A percentile compares a stretch with the other conserved stretches of the same genome.
phyloP scores from a whole-genome alignment of 192 early-diverging fungal genomes.

The Rhizoclosmatium sp. region DNA sequence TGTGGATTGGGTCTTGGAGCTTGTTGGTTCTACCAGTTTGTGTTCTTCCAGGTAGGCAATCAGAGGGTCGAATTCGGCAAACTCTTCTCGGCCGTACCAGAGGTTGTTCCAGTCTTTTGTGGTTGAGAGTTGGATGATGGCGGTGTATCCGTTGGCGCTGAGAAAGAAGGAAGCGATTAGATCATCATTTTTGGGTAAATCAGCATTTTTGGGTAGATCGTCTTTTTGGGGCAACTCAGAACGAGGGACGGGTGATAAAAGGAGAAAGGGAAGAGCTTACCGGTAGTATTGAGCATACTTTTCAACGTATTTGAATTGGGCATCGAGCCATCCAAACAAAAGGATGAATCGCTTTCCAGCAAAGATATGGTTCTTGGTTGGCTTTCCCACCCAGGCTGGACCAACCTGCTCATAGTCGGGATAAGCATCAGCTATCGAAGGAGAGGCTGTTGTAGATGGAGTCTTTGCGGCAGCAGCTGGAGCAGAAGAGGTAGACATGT shows the following conservation, averaged over 20 bases:
- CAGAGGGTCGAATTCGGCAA: neutral
- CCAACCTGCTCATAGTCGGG: neutral
- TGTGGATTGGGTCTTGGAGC: neutral
- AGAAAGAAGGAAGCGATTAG: neutral
- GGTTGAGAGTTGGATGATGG: neutral
- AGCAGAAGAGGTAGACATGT: too few species aligned
- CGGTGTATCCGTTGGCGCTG: conserved; percentile 19
- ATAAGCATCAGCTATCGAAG: neutral
- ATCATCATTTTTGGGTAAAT: neutral
- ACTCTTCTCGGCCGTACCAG: neutral
- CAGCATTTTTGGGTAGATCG: neutral
- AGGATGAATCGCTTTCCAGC: neutral
- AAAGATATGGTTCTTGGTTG: neutral
- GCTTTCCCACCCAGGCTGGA: neutral
- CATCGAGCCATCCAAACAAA: conserved; percentile 23
- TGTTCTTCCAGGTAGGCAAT: conserved; percentile 7
- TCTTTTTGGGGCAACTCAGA: neutral
- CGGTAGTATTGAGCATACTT: conserved; percentile 28
- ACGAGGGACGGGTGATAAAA: neutral
- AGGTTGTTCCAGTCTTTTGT: neutral
- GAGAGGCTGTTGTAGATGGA: too few species aligned
- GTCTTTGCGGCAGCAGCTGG: too few species aligned
- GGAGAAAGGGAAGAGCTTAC: neutral
- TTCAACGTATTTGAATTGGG: conserved; percentile 17
- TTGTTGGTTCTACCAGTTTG: neutral